Evolutionary conservation across 73 alveolate genomes (phyloP).

Genomic region (Loxodes magnus): DNA sequence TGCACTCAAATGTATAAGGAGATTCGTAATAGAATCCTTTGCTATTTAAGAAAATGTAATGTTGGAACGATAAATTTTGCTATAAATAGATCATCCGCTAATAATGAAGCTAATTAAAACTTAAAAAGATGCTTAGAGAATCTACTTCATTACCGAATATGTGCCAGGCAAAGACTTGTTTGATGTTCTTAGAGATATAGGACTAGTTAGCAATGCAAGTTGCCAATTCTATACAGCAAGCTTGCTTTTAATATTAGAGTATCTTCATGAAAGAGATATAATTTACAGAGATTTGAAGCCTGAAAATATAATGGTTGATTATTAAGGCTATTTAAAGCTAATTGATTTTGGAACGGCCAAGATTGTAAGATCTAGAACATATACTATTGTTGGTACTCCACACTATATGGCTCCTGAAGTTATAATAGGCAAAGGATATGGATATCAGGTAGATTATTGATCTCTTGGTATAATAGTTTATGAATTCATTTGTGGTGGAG

Average conservation of each 20-base stretch:
- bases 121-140: constrained; percentile 36
- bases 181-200: constrained; percentile 28
- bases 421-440: constrained; percentile 16
- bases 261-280: not conserved
- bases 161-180: constrained; percentile 57
- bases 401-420: constrained; percentile 33
- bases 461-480: constrained; percentile 26
- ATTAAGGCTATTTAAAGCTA: constrained; percentile 21
- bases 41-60: too few relatives aligned
- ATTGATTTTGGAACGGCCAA: constrained; percentile 21
- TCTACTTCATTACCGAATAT: constrained; percentile 57
- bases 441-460: constrained; percentile 12
- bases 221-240: constrained; percentile 10
- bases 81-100: constrained; percentile 64
- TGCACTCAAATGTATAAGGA: constrained; percentile 32
- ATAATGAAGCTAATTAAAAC: constrained; percentile 55
- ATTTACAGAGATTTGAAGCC: constrained; percentile 23
- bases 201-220: constrained; percentile 19
- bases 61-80: constrained; percentile 42
- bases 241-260: constrained; percentile 1
- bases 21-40: constrained; percentile 14
- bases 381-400: constrained; percentile 20
- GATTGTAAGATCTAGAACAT: constrained; percentile 10
- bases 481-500: constrained; percentile 54
- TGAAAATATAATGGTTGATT: constrained; percentile 28